These are phyloP conservation scores for Wallacemonas rigidus DNA, from an alignment of 208 protist genomes.

Conservation along the genomic window DNA sequence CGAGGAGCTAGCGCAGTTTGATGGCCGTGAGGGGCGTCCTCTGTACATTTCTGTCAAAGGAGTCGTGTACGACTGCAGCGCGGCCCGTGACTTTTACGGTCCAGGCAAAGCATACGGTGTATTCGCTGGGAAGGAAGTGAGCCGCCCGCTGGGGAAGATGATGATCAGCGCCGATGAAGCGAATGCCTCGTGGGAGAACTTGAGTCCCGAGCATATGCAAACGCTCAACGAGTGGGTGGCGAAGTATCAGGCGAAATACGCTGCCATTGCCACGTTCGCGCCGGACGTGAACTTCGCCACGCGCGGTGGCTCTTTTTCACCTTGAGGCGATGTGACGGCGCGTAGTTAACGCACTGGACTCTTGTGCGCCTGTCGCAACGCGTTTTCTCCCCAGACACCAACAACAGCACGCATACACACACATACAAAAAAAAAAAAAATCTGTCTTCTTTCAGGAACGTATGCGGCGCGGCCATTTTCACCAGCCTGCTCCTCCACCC, in stretches of 20 bases:
- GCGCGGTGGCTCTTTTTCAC: constrained; percentile 47
- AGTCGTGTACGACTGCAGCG: constrained; percentile 77
- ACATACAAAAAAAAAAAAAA: no score
- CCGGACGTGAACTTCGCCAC: constrained; percentile 46
- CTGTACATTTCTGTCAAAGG: constrained; percentile 85
- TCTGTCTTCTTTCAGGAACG: no score
- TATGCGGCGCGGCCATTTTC: no score
- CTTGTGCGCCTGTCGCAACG: no score
- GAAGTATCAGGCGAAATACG: constrained; percentile 81
- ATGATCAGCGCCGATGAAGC: constrained; percentile 75
- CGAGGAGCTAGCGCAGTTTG: constrained; percentile 44
- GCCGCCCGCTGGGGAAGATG: constrained; percentile 86
- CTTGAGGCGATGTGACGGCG: constrained; percentile 11
- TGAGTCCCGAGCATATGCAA: constrained; percentile 59
- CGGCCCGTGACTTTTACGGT: constrained; percentile 72
- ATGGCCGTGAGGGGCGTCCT: constrained; percentile 37
- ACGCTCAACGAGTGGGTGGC: constrained; percentile 72
- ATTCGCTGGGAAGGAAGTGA: constrained; percentile 79
- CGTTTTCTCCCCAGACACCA: no score
- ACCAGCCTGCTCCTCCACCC: no score
- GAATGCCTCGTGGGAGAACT: constrained; percentile 73
- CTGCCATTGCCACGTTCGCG: constrained; percentile 54
- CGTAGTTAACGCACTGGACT: no score
- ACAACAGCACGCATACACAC: no score
- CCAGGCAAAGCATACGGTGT: constrained; percentile 72